Evolutionary conservation across 257 asterid genomes (phyloP).

Genomic region (Marsdenia floribunda): DNA sequence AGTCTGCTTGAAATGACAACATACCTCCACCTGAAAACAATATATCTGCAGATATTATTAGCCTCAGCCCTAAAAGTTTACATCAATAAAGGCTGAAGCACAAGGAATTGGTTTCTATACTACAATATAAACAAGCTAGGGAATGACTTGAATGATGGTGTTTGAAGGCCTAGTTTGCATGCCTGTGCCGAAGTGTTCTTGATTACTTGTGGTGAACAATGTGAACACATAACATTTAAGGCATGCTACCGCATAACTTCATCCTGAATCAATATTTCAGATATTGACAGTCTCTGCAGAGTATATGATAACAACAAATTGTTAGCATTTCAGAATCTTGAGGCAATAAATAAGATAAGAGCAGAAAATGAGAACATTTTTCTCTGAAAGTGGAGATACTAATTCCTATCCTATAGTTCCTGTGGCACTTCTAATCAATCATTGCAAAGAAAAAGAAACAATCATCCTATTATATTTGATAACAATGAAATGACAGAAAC

Average conservation of each 20-base stretch:
- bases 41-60: background rate
- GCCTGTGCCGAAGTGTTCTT: background rate
- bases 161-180: background rate
- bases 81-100: background rate
- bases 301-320: background rate
- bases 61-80: background rate
- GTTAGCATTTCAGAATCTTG: background rate
- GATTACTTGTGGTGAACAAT: constrained; percentile 8
- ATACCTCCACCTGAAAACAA: background rate
- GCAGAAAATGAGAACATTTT: background rate
- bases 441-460: too few relatives aligned
- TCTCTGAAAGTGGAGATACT: too few relatives aligned
- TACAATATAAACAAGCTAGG: background rate
- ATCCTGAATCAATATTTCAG: constrained; percentile 21
- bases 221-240: constrained; percentile 17
- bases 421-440: too few relatives aligned
- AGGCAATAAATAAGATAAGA: background rate
- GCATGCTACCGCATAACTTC: constrained; percentile 22
- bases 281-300: constrained; percentile 23
- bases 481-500: too few relatives aligned
- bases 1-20: background rate
- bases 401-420: too few relatives aligned
- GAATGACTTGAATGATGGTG: background rate
- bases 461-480: too few relatives aligned
- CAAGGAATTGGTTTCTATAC: background rate